Conservation (phyloP, 192 early-diverging fungal species). For the Globomyces pollinis-pini region DNA sequence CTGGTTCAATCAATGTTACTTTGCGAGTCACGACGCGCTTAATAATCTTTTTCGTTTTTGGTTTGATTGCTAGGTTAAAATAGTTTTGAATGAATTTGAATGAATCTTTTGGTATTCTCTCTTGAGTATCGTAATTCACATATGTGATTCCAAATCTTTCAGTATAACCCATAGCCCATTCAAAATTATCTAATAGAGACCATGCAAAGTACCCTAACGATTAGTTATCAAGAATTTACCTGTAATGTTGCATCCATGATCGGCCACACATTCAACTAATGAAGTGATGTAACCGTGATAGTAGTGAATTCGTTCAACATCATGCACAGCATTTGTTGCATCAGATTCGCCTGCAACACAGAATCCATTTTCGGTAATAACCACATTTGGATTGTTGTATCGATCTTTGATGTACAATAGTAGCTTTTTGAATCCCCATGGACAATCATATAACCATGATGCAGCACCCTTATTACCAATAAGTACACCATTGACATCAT, state of each 20-base stretch:
- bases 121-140: constrained; percentile 27
- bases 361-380: constrained; percentile 19
- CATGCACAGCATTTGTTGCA: constrained; percentile 9
- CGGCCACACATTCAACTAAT: too few species aligned
- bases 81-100: constrained; percentile 1
- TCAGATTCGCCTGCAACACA: constrained; percentile 5
- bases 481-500: constrained; percentile 1
- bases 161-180: constrained; percentile 28
- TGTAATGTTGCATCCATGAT: constrained; percentile 14
- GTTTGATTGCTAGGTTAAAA: constrained; percentile 6
- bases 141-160: constrained; percentile 30
- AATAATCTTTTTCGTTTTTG: background rate
- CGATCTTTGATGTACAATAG: constrained; percentile 8
- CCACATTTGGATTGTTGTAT: constrained; percentile 5
- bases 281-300: constrained; percentile 21
- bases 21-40: too few species aligned
- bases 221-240: too few species aligned
- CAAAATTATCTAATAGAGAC: constrained; percentile 37
- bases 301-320: constrained; percentile 19
- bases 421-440: constrained; percentile 15
- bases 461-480: background rate
- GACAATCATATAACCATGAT: constrained; percentile 7
- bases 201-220: constrained; percentile 34
- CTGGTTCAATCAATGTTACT: too few species aligned
- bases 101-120: constrained; percentile 28